phyloP scores from a whole-genome alignment of 1,284 basidiomycete species.

The Moniliella sp. region DNA sequence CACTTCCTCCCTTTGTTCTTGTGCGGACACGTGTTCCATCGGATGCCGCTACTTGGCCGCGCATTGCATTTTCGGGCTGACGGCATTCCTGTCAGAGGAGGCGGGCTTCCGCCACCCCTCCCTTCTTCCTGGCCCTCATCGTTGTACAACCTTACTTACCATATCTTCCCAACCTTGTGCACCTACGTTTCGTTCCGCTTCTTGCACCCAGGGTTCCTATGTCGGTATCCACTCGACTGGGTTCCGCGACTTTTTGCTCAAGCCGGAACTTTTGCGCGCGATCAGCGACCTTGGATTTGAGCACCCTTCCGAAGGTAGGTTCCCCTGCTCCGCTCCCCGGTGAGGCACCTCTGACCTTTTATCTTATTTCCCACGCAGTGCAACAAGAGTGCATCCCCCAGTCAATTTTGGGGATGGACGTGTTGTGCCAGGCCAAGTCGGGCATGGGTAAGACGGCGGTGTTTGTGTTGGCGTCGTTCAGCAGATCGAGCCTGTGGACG shows the following conservation, averaged over 20 bases:
- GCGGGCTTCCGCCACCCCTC: too few relatives aligned
- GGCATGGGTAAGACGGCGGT: conserved; percentile 99
- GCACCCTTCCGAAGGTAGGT: conserved; percentile 92
- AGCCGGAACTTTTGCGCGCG: conserved; percentile 83
- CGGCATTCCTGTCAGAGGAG: too few relatives aligned
- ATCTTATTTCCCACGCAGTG: conserved; percentile 42
- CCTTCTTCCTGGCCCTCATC: too few relatives aligned
- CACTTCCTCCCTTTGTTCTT: too few relatives aligned
- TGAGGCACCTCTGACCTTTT: conserved; percentile 1
- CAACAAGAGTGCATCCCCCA: conserved; percentile 99
- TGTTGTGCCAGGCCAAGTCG: conserved; percentile 96
- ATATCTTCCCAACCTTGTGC: too few relatives aligned
- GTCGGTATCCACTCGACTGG: conserved; percentile 34
- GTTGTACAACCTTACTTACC: too few relatives aligned
- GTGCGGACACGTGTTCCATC: too few relatives aligned
- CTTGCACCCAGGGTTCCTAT: conserved; percentile 33
- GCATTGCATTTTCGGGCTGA: too few relatives aligned
- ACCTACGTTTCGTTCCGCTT: too few relatives aligned
- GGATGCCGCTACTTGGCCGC: too few relatives aligned
- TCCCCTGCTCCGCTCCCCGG: conserved; percentile 3
- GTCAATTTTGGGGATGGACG: conserved; percentile 96
- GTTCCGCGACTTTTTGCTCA: conserved; percentile 64
- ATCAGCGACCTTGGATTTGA: conserved; percentile 98
- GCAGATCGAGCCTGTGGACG: conserved; percentile 92
- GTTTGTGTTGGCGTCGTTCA: conserved; percentile 92